A percentile compares a stretch with the other conserved stretches of the same genome.
Evolutionary conservation across 345 rosid genomes (phyloP).

Genomic region (Eucalyptus marginata): DNA sequence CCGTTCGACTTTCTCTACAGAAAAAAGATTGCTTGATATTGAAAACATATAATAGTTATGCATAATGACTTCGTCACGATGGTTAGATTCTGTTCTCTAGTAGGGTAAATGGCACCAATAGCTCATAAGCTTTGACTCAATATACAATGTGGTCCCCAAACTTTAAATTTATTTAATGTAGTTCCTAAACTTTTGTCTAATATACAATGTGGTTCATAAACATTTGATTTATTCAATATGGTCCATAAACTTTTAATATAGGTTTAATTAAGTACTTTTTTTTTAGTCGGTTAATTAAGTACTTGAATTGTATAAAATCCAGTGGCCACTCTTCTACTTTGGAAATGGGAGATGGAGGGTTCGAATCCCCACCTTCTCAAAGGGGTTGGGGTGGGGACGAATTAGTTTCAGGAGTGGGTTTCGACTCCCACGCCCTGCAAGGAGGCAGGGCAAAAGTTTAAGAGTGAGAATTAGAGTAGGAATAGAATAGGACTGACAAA

Average conservation of each 20-base stretch:
- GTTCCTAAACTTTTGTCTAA: not conserved
- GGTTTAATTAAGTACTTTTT: too few species aligned
- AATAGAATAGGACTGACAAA: too few species aligned
- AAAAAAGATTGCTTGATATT: not conserved
- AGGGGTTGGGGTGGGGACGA: too few species aligned
- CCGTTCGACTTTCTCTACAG: not conserved
- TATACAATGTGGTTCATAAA: accelerated
- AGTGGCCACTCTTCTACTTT: too few species aligned
- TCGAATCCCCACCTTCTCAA: too few species aligned
- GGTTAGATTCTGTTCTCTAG: not conserved
- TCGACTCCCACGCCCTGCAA: too few species aligned
- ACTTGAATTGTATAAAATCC: too few species aligned
- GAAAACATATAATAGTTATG: not conserved
- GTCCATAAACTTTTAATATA: accelerated
- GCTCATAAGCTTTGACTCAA: accelerated
- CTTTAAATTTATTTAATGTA: too few species aligned
- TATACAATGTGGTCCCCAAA: accelerated
- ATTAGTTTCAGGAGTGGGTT: too few species aligned
- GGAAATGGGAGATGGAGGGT: too few species aligned
- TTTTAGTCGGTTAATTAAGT: too few species aligned
- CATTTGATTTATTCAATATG: not conserved
- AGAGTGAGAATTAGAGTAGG: too few species aligned
- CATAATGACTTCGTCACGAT: not conserved
- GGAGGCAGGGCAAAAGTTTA: accelerated
- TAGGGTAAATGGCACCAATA: accelerated